Conservation (phyloP, 2,329 filamentous ascomycete species). For the Magnaporthales sp. region DNA sequence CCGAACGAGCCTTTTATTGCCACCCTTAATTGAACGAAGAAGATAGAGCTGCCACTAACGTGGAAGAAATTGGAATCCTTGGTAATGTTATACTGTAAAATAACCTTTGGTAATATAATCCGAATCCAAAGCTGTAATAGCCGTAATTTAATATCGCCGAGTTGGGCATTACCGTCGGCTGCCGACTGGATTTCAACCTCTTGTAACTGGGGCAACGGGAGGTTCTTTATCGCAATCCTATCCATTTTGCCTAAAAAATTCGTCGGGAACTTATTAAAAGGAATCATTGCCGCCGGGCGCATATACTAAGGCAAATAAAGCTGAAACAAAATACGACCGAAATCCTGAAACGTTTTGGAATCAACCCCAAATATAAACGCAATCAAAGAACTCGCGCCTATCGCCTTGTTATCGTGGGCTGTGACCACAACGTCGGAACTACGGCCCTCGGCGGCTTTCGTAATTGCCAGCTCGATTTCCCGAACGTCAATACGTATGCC, state of each 20-base stretch:
- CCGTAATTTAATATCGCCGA: not conserved
- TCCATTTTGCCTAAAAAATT: slow-evolving; percentile 5
- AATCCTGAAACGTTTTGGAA: not conserved
- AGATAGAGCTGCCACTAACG: slow-evolving; percentile 12
- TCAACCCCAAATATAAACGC: not conserved
- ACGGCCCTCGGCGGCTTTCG: not conserved
- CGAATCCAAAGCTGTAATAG: slow-evolving; percentile 5
- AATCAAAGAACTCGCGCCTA: not conserved
- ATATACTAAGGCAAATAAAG: slow-evolving; percentile 22
- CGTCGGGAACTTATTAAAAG: not conserved
- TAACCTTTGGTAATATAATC: not conserved
- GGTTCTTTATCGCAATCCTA: not conserved
- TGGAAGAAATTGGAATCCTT: slow-evolving; percentile 24
- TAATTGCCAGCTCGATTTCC: slow-evolving; percentile 24
- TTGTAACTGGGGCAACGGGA: not conserved
- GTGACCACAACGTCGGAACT: slow-evolving; percentile 4
- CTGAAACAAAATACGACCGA: not conserved
- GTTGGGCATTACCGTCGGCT: not conserved
- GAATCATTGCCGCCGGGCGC: slow-evolving; percentile 9
- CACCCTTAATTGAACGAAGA: slow-evolving; percentile 27
- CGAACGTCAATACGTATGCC: slow-evolving; percentile 32
- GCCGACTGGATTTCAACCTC: not conserved
- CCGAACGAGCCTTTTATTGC: slow-evolving; percentile 23
- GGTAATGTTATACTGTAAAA: not conserved
- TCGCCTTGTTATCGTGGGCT: slow-evolving; percentile 2